Base-by-base conservation (phyloP, 2,329 filamentous ascomycete genomes). In the Arthrinium phaeospermum region DNA sequence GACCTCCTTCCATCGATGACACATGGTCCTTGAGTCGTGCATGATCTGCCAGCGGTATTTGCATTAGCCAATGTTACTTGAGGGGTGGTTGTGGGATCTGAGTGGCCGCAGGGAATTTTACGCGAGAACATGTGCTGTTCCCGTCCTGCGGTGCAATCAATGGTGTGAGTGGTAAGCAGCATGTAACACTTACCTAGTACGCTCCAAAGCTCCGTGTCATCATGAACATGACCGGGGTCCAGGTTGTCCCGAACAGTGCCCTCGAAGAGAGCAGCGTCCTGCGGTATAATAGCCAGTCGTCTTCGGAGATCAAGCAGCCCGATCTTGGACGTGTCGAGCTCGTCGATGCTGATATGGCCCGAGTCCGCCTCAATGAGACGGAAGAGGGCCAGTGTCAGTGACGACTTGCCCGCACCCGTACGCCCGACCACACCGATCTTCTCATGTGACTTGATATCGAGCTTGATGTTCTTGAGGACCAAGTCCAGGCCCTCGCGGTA, bases 381-480 rank as follows among this genome's bases (percentile, higher is more conserved):
- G 89, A 99, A 99, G 27, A 99, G 86, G 2, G 96, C 92, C 74
- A 99, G 87, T 0, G 96, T 98, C 74, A 99, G 86, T 13, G 95
- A 98, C 73, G 94, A 97, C 86, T 99, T 99, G 80, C 96, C 96
- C 45, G 96, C 96, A 71, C 96, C 96, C 0, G 96, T 99, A 68
- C 96, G 93, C 71, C 96, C 96, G 45, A 99, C 96, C 14, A 99
- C 95, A 73, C 96, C 96, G 81, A 99, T 96, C 88, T 98, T 99
- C 86, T 99, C 96, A 79, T 95, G 94, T 6, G 96, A 92, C 85
- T 97, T 97, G 86, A 99, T 97, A 80, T 94, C 91, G 19, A 99
- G 86, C 78, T 90, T 96, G 83, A 99, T 91, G 80, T 98, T 93
- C 87, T 97, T 98, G 76, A 99, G 88, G 71, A 98, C 96, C 73